Base-by-base conservation (phyloP, 2,329 filamentous ascomycete species). In the Cladophialophora yegresii region DNA sequence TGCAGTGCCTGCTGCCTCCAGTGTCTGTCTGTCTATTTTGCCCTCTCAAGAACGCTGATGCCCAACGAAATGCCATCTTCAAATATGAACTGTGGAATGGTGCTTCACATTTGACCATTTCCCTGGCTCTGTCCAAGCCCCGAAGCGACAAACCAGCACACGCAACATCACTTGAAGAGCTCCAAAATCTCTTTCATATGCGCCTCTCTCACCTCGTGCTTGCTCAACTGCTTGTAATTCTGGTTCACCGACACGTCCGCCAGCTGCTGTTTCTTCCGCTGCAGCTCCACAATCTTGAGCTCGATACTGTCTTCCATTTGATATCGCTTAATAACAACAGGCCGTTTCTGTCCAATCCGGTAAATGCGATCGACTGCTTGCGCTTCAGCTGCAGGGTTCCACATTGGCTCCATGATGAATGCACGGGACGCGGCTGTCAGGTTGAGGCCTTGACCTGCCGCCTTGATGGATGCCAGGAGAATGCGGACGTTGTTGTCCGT, bases 401-500 rank as follows among this genome's bases (percentile, higher is more conserved):
- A 99, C 74, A 97, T 93, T 4, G 95, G 95, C 75, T 99, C 95
- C 93, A 99, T 98, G 72, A 98, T 90, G 75, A 95, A 98, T 13
- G 96, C 93, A 61, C 86, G 89, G 74, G 88, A 95, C 33, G 89
- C 93, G 0, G 90, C 83, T 0, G 93, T 97, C 61, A 98, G 81
- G 74, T 98, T 98, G 45, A 98, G 86, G 13, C 93, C 93, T 16
- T 97, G 85, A 20, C 95, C 93, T 68, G 93, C 95, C 0, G 93
- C 93, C 73, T 89, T 92, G 77, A 97, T 96, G 9, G 92, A 96
- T 13, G 96, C 92, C 9, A 98, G 85, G 57, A 98, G 92, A 59
- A 96, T 88, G 33, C 87, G 87, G 40, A 96, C 84, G 0, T 76
- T 78, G 2, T 85, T 77, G 69, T 96, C 87, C 10, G 89, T 85